Evolutionary conservation across 2,329 filamentous ascomycete genomes (phyloP).

Genomic region (Trichoderma koningiopsis): DNA sequence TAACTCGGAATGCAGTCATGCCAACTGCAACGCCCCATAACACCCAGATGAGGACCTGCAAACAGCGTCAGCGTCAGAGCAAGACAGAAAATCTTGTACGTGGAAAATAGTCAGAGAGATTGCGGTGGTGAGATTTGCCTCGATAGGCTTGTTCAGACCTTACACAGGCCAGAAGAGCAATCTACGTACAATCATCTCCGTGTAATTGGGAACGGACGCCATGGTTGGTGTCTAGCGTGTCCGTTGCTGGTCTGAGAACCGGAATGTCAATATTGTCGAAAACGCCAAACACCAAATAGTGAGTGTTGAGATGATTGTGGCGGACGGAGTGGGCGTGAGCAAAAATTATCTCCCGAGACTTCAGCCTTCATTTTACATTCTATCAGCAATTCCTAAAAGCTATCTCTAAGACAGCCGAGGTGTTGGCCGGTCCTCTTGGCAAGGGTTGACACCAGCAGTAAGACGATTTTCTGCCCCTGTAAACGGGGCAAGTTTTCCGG

Average conservation of each 20-base stretch:
- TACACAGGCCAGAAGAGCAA: slow-evolving; percentile 3
- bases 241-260: neutral
- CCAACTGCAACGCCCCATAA: slow-evolving; percentile 1
- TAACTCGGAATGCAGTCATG: neutral
- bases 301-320: slow-evolving; percentile 1
- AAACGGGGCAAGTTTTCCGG: neutral
- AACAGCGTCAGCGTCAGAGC: slow-evolving; percentile 1
- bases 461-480: slow-evolving; percentile 3
- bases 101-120: slow-evolving; percentile 5
- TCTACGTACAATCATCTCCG: slow-evolving; percentile 1
- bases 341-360: slow-evolving; percentile 4
- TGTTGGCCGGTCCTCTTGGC: slow-evolving; percentile 1
- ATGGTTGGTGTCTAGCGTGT: slow-evolving; percentile 4
- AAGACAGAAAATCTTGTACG: slow-evolving; percentile 2
- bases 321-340: neutral
- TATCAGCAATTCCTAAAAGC: slow-evolving; percentile 6
- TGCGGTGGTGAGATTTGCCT: slow-evolving; percentile 7
- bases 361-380: slow-evolving; percentile 6
- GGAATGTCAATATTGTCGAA: slow-evolving; percentile 1
- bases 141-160: slow-evolving; percentile 8
- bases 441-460: neutral
- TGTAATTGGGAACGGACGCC: slow-evolving; percentile 5
- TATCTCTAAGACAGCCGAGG: slow-evolving; percentile 1
- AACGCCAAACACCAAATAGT: slow-evolving; percentile 2
- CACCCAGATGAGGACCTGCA: slow-evolving; percentile 3